phyloP scores from a whole-genome alignment of 2,329 filamentous ascomycete genomes.

The Lizonia empirigonia region DNA sequence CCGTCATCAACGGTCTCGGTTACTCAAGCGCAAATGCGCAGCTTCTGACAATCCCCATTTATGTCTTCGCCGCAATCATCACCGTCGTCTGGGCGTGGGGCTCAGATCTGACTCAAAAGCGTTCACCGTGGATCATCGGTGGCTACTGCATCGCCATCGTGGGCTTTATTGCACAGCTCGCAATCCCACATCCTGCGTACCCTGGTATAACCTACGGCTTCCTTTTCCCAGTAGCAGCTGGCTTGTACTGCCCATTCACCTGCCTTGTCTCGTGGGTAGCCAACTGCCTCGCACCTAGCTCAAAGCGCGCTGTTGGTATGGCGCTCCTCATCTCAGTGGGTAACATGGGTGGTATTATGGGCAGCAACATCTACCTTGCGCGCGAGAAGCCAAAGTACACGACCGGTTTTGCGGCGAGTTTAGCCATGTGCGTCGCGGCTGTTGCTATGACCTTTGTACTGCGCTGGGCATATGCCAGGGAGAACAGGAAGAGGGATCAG shows the following conservation, averaged over 20 bases:
- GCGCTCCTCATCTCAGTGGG: conserved; percentile 57
- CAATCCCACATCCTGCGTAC: conserved; percentile 50
- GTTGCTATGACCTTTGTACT: conserved; percentile 51
- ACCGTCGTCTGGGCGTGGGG: conserved; percentile 52
- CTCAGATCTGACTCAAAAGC: conserved; percentile 58
- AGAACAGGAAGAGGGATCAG: conserved; percentile 37
- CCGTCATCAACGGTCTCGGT: conserved; percentile 51
- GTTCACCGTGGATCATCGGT: conserved; percentile 60
- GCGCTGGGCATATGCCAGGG: conserved; percentile 51
- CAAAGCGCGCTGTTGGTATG: conserved; percentile 53
- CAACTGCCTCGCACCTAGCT: conserved; percentile 43
- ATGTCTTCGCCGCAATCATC: conserved; percentile 50
- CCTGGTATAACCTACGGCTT: conserved; percentile 54
- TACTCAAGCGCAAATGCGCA: conserved; percentile 51
- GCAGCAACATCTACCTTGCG: conserved; percentile 57
- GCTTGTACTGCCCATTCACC: conserved; percentile 46
- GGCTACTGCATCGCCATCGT: conserved; percentile 58
- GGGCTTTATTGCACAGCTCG: conserved; percentile 63
- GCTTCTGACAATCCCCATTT: conserved; percentile 51
- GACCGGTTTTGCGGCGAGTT: conserved; percentile 57
- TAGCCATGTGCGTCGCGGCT: conserved; percentile 55
- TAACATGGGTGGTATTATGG: conserved; percentile 53
- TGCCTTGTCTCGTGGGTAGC: conserved; percentile 46
- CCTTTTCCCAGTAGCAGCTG: conserved; percentile 45
- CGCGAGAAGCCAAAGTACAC: conserved; percentile 56